Conservation (phyloP, 2,329 filamentous ascomycete genomes). For the Aspergillus clavatus region DNA sequence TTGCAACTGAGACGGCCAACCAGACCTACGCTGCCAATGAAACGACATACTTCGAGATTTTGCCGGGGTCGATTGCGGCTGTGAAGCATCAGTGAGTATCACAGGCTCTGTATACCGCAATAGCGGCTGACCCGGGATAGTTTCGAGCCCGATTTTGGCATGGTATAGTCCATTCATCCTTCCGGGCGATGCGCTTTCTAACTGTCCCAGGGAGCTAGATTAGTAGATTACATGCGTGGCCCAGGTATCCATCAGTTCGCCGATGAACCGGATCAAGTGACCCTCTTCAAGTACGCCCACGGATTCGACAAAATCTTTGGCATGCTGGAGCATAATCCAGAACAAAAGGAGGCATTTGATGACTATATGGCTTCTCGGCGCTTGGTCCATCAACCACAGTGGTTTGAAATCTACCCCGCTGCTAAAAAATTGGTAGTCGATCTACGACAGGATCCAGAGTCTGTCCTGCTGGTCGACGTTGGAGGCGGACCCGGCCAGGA, state of each 20-base stretch:
- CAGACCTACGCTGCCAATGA: slow-evolving; percentile 17
- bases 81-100: slow-evolving; percentile 15
- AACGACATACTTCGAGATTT: slow-evolving; percentile 12
- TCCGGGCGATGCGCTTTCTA: not conserved
- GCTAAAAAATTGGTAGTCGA: slow-evolving; percentile 6
- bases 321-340: slow-evolving; percentile 13
- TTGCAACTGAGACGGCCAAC: slow-evolving; percentile 12
- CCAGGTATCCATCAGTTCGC: slow-evolving; percentile 8
- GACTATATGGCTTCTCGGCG: slow-evolving; percentile 16
- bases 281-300: slow-evolving; percentile 13
- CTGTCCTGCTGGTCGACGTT: slow-evolving; percentile 37
- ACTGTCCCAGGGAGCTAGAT: not conserved
- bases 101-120: not conserved
- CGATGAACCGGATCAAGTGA: slow-evolving; percentile 6
- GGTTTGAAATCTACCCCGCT: slow-evolving; percentile 16
- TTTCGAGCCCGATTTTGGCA: slow-evolving; percentile 8
- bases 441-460: not conserved
- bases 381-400: slow-evolving; percentile 10
- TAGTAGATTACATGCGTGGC: slow-evolving; percentile 17
- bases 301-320: slow-evolving; percentile 15
- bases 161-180: slow-evolving; percentile 1
- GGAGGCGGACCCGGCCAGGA: slow-evolving; percentile 41
- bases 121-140: not conserved
- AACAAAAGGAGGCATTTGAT: slow-evolving; percentile 18
- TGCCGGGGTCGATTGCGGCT: slow-evolving; percentile 13